A percentile compares a stretch with the other conserved stretches of the same genome.
These are phyloP conservation scores for Rhodosporidiobolus sp. DNA, from an alignment of 768 basidiomycete genomes.

Conservation along the genomic window DNA sequence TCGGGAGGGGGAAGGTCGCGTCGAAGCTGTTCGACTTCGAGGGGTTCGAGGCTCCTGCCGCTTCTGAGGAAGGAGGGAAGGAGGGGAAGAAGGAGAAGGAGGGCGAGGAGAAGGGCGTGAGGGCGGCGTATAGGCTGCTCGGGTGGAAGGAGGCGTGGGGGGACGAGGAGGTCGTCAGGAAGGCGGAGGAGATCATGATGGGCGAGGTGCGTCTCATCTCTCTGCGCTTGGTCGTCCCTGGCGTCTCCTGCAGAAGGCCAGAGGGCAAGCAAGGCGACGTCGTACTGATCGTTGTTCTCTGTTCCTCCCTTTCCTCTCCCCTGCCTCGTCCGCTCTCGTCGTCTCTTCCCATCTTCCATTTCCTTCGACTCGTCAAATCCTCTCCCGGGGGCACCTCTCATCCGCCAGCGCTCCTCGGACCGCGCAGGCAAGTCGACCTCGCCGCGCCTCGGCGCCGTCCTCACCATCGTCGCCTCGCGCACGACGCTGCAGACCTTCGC, in stretches of 20 bases:
- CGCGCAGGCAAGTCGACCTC: conserved; percentile 1
- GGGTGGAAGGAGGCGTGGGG: neutral
- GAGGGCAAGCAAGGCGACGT: too few relatives aligned
- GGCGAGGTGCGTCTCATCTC: neutral
- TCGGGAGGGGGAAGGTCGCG: neutral
- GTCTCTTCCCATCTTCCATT: neutral
- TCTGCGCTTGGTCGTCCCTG: too few relatives aligned
- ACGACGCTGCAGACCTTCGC: too few relatives aligned
- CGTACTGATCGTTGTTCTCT: too few relatives aligned
- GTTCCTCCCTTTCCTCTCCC: neutral
- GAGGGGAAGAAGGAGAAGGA: neutral
- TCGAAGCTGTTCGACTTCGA: conserved; percentile 9
- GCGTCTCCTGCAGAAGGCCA: too few relatives aligned
- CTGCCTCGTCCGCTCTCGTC: too few relatives aligned
- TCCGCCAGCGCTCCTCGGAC: neutral
- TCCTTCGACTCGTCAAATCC: too few relatives aligned
- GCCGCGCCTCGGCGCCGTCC: conserved; percentile 6
- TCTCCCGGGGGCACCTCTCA: too few relatives aligned
- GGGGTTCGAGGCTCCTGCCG: neutral
- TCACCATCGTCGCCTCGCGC: neutral
- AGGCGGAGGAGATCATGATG: conserved; percentile 8
- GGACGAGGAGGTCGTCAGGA: neutral
- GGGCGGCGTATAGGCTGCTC: neutral
- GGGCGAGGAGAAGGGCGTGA: neutral
- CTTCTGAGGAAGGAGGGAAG: neutral